These are phyloP conservation scores for Botrytis pseudocinerea DNA, from an alignment of 2,329 filamentous ascomycete species.

Conservation along the genomic window DNA sequence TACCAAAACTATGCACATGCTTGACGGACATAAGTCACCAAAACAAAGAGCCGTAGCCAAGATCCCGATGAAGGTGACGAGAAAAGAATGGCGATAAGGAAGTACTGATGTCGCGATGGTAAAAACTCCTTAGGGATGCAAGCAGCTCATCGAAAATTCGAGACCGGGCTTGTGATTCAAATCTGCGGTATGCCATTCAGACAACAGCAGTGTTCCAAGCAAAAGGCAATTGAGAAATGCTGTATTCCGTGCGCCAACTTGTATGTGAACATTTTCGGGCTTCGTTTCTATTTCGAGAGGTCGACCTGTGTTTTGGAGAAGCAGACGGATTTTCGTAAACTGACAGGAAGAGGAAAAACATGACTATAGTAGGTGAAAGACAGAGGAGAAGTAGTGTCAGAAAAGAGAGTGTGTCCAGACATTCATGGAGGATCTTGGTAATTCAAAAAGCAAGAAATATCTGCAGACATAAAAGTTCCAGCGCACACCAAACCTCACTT, in stretches of 20 bases:
- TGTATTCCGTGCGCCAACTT: not conserved
- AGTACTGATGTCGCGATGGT: not conserved
- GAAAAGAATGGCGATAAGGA: not conserved
- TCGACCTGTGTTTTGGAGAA: not conserved
- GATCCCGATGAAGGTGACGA: not conserved
- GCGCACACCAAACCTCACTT: not conserved
- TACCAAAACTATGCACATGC: not conserved
- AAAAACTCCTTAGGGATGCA: not conserved
- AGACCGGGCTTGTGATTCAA: fast-evolving
- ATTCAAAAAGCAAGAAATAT: no score
- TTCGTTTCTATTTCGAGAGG: not conserved
- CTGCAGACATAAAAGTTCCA: no score
- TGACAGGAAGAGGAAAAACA: no score
- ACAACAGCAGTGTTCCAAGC: not conserved
- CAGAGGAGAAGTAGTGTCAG: not conserved
- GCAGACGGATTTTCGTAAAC: no score
- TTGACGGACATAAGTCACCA: not conserved
- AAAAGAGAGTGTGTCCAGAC: not conserved
- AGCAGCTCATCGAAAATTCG: no score
- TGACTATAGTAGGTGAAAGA: no score
- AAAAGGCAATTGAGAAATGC: not conserved
- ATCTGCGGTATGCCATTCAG: not conserved
- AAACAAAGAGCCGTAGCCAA: no score
- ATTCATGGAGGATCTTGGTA: no score
- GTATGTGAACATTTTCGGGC: not conserved